Conservation (phyloP, 2,329 filamentous ascomycete species). For the Stachybotrys echinatus region DNA sequence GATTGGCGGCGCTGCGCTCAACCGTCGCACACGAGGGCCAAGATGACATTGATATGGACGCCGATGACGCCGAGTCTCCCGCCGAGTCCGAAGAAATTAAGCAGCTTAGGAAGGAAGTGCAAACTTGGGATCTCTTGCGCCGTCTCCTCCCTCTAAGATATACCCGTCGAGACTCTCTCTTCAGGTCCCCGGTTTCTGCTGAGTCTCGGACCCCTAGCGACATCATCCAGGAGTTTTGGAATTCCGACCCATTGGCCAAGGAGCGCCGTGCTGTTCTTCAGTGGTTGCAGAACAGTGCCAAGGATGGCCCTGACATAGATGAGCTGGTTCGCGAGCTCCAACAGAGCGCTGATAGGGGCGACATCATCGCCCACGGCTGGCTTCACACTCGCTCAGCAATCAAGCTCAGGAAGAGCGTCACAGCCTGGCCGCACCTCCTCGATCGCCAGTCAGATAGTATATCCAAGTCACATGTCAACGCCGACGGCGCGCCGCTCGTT, state of each 20-base stretch:
- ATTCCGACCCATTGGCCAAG: slow-evolving; percentile 65
- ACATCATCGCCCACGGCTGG: slow-evolving; percentile 84
- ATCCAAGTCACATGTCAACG: slow-evolving; percentile 50
- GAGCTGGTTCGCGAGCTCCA: slow-evolving; percentile 72
- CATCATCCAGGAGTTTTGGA: slow-evolving; percentile 66
- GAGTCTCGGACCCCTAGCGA: slow-evolving; percentile 5
- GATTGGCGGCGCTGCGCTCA: slow-evolving; percentile 23
- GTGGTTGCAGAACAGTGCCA: slow-evolving; percentile 79
- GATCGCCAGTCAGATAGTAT: slow-evolving; percentile 57
- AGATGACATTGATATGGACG: slow-evolving; percentile 50
- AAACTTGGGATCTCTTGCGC: slow-evolving; percentile 84
- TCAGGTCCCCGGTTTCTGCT: slow-evolving; percentile 14
- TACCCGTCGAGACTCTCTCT: slow-evolving; percentile 20
- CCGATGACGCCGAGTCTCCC: slow-evolving; percentile 42
- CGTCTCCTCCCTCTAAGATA: slow-evolving; percentile 70
- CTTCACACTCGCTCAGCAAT: slow-evolving; percentile 85
- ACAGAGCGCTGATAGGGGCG: slow-evolving; percentile 69
- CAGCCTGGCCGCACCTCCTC: slow-evolving; percentile 59
- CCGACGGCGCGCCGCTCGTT: slow-evolving; percentile 61
- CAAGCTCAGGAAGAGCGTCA: slow-evolving; percentile 81
- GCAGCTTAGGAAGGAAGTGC: slow-evolving; percentile 74
- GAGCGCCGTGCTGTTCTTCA: slow-evolving; percentile 77
- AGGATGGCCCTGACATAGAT: slow-evolving; percentile 66
- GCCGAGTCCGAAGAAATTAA: slow-evolving; percentile 18
- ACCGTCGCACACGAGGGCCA: slow-evolving; percentile 23